Evolutionary conservation across 148 eudicot genomes (phyloP), one percentile per base, ranked within the genome.

Genomic region (Bassia scoparia): DNA sequence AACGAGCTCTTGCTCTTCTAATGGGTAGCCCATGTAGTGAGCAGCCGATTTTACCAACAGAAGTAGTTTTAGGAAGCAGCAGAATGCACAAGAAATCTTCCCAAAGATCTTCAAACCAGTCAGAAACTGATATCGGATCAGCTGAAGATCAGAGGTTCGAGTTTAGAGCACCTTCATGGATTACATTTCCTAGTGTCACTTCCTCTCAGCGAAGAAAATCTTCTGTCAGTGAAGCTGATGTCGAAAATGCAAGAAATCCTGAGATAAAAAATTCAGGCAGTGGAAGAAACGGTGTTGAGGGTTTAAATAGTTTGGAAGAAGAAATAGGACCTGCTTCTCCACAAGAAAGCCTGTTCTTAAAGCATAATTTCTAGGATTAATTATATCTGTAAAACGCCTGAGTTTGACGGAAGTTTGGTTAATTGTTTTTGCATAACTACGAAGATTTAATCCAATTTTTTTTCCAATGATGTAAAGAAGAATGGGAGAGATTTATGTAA

Each of bases 271-370:
- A 74, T 29, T 5, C 59, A 9, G 86, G 83, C 23, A 86, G 83
- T 72, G 85, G 81, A 16, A 74, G 81, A n/a, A 83, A 75, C 23
- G 76, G 62, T 43, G 83, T 74, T 8, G 98, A 90, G 56, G 97
- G 81, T 17, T 69, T 93, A 76, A 89, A 87, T 75, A 86, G 95
- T 69, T 84, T 93, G 84, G 93, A 89, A 58, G 98, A 93, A 82
- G 98, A 93, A 79, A 93, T 93, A 58, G 95, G 95, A 0, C 98
- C 97, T 18, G 95, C 98, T 75, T 90, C 95, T 60, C 95, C 98
- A 56, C 95, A 83, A 71, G 91, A 93, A 77, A 89, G 83, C 34
- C 79, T 94, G 93, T 91, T 86, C 73, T 80, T 94, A 85, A 90
- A 89, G 84, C 97, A 94, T 71, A 93, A 92, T 52, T 92, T 90